Base-by-base conservation (phyloP, 2,329 filamentous ascomycete genomes). In the Sclerotinia minor region DNA sequence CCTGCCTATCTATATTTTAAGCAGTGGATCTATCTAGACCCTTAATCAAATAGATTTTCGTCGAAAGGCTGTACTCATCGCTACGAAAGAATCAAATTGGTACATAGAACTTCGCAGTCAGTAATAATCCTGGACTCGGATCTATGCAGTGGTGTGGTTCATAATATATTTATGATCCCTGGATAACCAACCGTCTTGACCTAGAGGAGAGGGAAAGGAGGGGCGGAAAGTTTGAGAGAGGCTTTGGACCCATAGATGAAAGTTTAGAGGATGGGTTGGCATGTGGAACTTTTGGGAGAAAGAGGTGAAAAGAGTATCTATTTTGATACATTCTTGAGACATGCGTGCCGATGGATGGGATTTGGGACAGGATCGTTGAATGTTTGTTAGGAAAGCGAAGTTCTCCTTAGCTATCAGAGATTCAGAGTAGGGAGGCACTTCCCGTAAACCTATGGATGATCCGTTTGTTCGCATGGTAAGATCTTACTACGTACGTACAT, bases 311-410 rank as follows among this genome's bases (percentile, higher is more conserved):
- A 17, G 49, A n/a, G 45, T 19, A 38, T 38, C 53, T 55, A 32
- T 38, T 38, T 55, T 55, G 53, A 55, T 55, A 55, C 53, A 24
- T 2, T n/a, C 15, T 32, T 38, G n/a, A 55, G 53, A 55, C 53
- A 55, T 24, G 53, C 38, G 52, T 35, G 29, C 9, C 13, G 52
- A 11, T 47, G 44, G 44, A 21, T 47, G 44, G 44, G 8, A 47
- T 21, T 19, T 47, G 45, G 19, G 45, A 47, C 38, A 5, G 38
- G 38, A 41, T 41, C 1, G 13, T 17, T 41, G 38, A 41, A 41
- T 41, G 15, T 41, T 41, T 41, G n/a, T n/a, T n/a, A n/a, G n/a
- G n/a, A n/a, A n/a, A n/a, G n/a, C n/a, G n/a, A n/a, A n/a, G n/a
- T n/a, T n/a, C n/a, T n/a, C n/a, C n/a, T n/a, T n/a, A n/a, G n/a